These are phyloP conservation scores for Ogataea populi-albae DNA, from an alignment of 805 yeast species.

Conservation along the genomic window DNA sequence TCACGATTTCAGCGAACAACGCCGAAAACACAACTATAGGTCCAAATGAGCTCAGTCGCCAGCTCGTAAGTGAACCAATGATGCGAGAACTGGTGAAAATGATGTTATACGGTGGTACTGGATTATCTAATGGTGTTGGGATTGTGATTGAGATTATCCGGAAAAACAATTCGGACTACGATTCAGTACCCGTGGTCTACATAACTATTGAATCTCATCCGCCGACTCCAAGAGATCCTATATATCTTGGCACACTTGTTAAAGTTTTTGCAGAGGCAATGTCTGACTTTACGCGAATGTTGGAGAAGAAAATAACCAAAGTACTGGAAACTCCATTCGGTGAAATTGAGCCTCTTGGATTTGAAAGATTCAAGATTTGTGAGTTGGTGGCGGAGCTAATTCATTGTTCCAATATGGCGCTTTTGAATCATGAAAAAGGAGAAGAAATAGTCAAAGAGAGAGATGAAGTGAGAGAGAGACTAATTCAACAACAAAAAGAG, in stretches of 20 bases:
- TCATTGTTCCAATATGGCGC: constrained; percentile 97
- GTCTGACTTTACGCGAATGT: constrained; percentile 62
- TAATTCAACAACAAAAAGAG: constrained; percentile 36
- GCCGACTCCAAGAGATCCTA: constrained; percentile 89
- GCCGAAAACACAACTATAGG: constrained; percentile 91
- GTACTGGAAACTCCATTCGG: constrained; percentile 64
- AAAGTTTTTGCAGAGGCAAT: constrained; percentile 72
- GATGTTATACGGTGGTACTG: constrained; percentile 82
- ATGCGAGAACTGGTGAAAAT: constrained; percentile 65
- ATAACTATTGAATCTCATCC: constrained; percentile 86
- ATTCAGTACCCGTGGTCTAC: constrained; percentile 78
- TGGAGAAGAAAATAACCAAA: constrained; percentile 39
- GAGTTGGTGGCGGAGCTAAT: constrained; percentile 91
- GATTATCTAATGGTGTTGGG: constrained; percentile 91
- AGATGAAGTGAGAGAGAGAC: constrained; percentile 59
- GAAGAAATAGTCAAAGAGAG: constrained; percentile 67
- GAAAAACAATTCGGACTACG: constrained; percentile 95
- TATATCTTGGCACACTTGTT: constrained; percentile 84
- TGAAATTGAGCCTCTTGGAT: constrained; percentile 72
- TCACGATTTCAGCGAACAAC: constrained; percentile 90
- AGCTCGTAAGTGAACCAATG: constrained; percentile 74
- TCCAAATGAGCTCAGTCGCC: constrained; percentile 91
- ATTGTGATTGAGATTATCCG: constrained; percentile 91
- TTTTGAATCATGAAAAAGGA: constrained; percentile 74
- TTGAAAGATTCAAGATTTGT: constrained; percentile 84